Conservation (phyloP, 1,284 basidiomycete genomes). For the Pyrrhoderma lamaoense region DNA sequence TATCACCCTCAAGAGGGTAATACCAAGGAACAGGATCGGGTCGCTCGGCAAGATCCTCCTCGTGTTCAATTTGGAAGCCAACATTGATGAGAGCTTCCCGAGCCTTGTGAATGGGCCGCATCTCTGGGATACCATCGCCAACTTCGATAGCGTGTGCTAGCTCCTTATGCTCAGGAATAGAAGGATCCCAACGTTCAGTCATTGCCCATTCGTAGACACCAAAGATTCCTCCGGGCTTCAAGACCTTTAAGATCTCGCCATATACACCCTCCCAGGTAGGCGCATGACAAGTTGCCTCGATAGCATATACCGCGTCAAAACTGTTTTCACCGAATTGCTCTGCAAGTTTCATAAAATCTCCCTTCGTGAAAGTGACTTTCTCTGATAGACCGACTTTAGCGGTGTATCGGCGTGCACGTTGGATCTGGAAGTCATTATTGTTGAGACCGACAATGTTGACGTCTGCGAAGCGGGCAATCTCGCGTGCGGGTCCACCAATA, state of each 20-base stretch:
- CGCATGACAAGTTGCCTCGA: constrained; percentile 97
- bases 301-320: constrained; percentile 97
- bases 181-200: constrained; percentile 91
- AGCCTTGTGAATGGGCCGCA: constrained; percentile 75
- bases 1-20: constrained; percentile 93
- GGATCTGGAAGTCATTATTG: constrained; percentile 96
- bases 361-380: constrained; percentile 79
- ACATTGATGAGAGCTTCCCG: constrained; percentile 78
- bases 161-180: constrained; percentile 82
- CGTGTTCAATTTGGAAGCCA: constrained; percentile 85
- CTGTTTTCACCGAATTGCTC: constrained; percentile 91
- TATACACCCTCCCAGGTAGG: constrained; percentile 96
- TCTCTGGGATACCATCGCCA: constrained; percentile 96
- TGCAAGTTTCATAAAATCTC: constrained; percentile 93
- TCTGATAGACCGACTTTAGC: constrained; percentile 68
- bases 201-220: constrained; percentile 99
- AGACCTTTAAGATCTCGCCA: constrained; percentile 86
- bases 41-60: constrained; percentile 92
- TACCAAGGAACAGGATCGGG: constrained; percentile 86
- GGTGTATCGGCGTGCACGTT: constrained; percentile 82
- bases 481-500: constrained; percentile 93
- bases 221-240: constrained; percentile 96
- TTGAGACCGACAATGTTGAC: constrained; percentile 85
- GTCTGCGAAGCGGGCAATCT: constrained; percentile 91
- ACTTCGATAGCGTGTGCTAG: constrained; percentile 89